Evolutionary conservation across 371 early-diverging fungal species (phyloP), one percentile per base, ranked within the genome.

Genomic region (Blastocladiella emersonii): DNA sequence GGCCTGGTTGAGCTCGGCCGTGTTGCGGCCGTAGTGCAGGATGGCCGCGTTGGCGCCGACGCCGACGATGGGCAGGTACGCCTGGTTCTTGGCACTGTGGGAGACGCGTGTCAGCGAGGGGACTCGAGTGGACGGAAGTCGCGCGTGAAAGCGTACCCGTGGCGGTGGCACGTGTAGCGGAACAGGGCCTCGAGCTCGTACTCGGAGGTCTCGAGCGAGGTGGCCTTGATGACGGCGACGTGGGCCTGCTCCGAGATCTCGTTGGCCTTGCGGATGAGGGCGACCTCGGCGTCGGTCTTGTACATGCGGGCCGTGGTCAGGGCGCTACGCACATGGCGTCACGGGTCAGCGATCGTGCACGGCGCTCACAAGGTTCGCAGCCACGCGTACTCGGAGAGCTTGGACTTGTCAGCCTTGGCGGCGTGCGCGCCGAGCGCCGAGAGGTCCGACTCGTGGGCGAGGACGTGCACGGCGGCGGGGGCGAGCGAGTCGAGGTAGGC

Each of bases 1-100:
- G 21, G 32, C 61, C 56, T 61, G 61, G 63, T 71, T 67, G 55
- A 86, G 66, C 63, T 74, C 70, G 34, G 78, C 75, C 43, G 78
- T 74, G 79, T 92, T 89, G 71, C 81, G 78, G 64, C 80, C 82
- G 71, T 92, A 93, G 72, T 94, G 95, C 45, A 94, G 76, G 10
- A 81, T 81, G 17, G 92, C 85, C 1, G 90, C 92, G 63, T 85
- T 83, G 67, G 76, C 75, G 36, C 91, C 93, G 43, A 76, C 74
- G 32, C 87, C 95, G 23, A 90, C 81, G 71, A 94, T 93, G 65
- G 88, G 86, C 61, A 81, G 80, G 75, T 94, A 94, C 8, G 93
- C 88, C 66, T 91, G 90, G 72, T 79, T 79, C 67, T 81, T 78
- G 61, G 88, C 85, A 30, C 84, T 41, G 45, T 63, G 25, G 12